A percentile compares a stretch with the other conserved stretches of the same genome.
phyloP scores from a whole-genome alignment of 129 eudicot species.

The Centrapalus pauciflorus region DNA sequence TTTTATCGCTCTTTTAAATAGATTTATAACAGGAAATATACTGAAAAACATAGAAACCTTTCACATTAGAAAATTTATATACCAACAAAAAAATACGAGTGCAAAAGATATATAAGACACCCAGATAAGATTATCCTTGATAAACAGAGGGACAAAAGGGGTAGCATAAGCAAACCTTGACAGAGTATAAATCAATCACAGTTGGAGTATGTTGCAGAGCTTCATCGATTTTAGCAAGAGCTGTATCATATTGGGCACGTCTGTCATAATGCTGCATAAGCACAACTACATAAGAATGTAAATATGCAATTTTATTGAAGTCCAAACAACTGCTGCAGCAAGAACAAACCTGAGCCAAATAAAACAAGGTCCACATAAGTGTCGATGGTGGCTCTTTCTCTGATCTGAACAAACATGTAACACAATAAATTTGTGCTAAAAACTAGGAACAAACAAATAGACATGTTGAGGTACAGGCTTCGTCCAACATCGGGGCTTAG shows the following conservation, averaged over 20 bases:
- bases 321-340: not conserved
- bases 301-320: not conserved
- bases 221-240: slow-evolving; percentile 78
- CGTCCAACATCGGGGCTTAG: too few relatives aligned
- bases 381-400: slow-evolving; percentile 98
- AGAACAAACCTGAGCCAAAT: slow-evolving; percentile 70
- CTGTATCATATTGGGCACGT: slow-evolving; percentile 63
- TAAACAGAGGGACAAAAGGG: not conserved
- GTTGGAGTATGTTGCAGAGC: slow-evolving; percentile 94
- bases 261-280: slow-evolving; percentile 85
- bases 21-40: too few relatives aligned
- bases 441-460: too few relatives aligned
- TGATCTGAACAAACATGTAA: slow-evolving; percentile 41
- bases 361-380: slow-evolving; percentile 90
- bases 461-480: too few relatives aligned
- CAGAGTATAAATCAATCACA: slow-evolving; percentile 85
- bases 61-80: not conserved
- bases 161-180: slow-evolving; percentile 47
- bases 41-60: not conserved
- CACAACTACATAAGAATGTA: slow-evolving; percentile 11
- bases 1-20: too few relatives aligned
- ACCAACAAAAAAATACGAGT: not conserved
- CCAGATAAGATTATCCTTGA: not conserved
- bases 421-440: slow-evolving; percentile 12
- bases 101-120: not conserved